Evolutionary conservation across 768 basidiomycete genomes (phyloP).

Genomic region (Baorangia bicolor): DNA sequence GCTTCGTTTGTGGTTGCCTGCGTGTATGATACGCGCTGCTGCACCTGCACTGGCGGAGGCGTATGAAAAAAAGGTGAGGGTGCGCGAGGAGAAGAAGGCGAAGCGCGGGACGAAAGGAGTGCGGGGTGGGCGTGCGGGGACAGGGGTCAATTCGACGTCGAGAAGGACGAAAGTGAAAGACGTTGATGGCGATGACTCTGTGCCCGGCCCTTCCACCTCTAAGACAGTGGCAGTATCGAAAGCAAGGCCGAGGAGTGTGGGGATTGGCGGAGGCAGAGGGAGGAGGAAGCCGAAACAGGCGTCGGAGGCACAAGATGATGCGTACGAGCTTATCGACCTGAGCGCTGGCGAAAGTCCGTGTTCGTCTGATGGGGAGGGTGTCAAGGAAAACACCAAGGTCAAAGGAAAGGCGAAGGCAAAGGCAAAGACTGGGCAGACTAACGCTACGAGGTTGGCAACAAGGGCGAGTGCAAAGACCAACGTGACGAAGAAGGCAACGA

Average conservation of each 20-base stretch:
- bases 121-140: conserved; percentile 2
- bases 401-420: conserved; percentile 12
- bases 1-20: conserved; percentile 79
- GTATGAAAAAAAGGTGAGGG: conserved; percentile 58
- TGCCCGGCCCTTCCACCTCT: conserved; percentile 1
- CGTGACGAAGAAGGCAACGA: neutral
- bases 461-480: neutral
- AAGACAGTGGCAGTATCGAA: conserved; percentile 7
- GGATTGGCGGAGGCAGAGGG: neutral
- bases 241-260: conserved; percentile 3
- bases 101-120: conserved; percentile 22
- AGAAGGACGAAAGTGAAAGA: neutral
- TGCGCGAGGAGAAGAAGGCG: conserved; percentile 44
- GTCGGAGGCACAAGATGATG: conserved; percentile 28
- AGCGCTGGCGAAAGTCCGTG: conserved; percentile 24
- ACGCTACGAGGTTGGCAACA: neutral
- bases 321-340: conserved; percentile 26
- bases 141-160: neutral
- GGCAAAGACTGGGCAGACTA: neutral
- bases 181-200: neutral
- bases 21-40: conserved; percentile 67
- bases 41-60: conserved; percentile 63
- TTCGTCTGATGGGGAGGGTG: conserved; percentile 13
- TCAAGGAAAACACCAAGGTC: neutral
- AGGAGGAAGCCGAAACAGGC: conserved; percentile 23